Conservation (phyloP, 179 eudicot species). For the Gypsophila paniculata region DNA sequence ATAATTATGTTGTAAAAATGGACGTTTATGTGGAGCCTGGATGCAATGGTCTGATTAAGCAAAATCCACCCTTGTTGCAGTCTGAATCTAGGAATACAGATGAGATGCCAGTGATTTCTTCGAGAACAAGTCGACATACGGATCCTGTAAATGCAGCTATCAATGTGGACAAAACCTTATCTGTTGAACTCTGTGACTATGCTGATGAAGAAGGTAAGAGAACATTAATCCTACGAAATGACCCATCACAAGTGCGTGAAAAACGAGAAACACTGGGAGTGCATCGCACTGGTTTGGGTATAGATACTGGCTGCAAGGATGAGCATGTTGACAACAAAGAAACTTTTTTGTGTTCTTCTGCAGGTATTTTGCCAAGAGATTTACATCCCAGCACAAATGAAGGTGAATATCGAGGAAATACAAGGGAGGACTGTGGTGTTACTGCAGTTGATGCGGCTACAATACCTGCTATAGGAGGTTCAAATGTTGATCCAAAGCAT, state of each 20-base stretch:
- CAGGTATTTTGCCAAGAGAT: constrained; percentile 1
- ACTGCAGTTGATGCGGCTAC: constrained; percentile 25
- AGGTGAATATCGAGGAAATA: constrained; percentile 22
- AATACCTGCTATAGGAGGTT: constrained; percentile 28
- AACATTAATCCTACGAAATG: no score
- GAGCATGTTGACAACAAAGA: constrained; percentile 29
- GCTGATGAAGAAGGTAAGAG: neutral
- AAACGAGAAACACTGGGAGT: constrained; percentile 21
- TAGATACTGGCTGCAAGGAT: constrained; percentile 30
- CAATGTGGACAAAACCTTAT: constrained; percentile 20
- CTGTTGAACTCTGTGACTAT: constrained; percentile 14
- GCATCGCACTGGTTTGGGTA: constrained; percentile 20
- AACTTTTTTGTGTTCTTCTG: constrained; percentile 10
- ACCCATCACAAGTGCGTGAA: constrained; percentile 4
- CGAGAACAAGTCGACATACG: constrained; percentile 21
- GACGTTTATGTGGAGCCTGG: constrained; percentile 22
- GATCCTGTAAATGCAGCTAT: constrained; percentile 21
- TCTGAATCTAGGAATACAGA: constrained; percentile 23
- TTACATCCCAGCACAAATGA: neutral
- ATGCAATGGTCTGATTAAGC: constrained; percentile 21
- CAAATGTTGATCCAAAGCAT: constrained; percentile 41
- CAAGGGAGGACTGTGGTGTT: constrained; percentile 18
- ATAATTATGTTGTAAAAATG: constrained; percentile 22
- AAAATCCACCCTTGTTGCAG: constrained; percentile 18
- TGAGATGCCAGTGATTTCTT: constrained; percentile 22